A percentile compares a stretch with the other conserved stretches of the same genome.
phyloP scores from a whole-genome alignment of 352 stramenopile species.

The Globisporangium rhizosaccharum region DNA sequence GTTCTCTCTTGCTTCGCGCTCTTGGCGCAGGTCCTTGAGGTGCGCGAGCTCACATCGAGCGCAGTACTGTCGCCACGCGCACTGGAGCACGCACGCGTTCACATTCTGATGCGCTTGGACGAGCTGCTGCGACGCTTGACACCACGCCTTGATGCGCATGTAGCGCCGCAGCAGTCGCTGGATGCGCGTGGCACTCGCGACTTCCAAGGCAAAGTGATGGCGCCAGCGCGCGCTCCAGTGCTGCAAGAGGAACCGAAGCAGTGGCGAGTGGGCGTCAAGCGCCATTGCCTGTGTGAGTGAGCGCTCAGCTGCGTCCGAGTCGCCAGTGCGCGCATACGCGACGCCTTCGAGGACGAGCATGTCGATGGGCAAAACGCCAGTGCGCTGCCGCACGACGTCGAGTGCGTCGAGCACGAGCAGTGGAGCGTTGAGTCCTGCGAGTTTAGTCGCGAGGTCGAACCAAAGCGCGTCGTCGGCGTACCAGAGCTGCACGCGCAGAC shows the following conservation, averaged over 20 bases:
- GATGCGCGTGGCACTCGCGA: constrained; percentile 26
- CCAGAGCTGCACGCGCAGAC: constrained; percentile 48
- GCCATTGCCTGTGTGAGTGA: constrained; percentile 31
- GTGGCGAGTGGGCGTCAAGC: constrained; percentile 33
- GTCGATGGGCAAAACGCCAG: constrained; percentile 12
- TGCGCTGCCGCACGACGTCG: constrained; percentile 20
- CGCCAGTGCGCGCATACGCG: constrained; percentile 29
- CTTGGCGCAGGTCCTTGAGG: constrained; percentile 20
- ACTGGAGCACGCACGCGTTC: constrained; percentile 38
- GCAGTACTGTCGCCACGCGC: constrained; percentile 28
- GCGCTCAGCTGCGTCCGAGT: constrained; percentile 22
- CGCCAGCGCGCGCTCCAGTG: constrained; percentile 36
- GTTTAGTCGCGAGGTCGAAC: constrained; percentile 48
- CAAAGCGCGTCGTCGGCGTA: constrained; percentile 47
- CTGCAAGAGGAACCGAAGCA: constrained; percentile 43
- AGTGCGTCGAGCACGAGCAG: constrained; percentile 31
- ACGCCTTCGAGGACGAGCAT: constrained; percentile 41
- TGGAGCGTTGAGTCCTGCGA: constrained; percentile 41
- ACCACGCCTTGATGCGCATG: constrained; percentile 18
- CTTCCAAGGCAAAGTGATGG: constrained; percentile 33
- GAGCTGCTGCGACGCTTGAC: constrained; percentile 12
- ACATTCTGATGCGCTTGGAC: constrained; percentile 24
- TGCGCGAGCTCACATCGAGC: constrained; percentile 19
- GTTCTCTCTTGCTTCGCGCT: constrained; percentile 33
- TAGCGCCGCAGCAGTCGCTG: constrained; percentile 23